phyloP scores from a whole-genome alignment of 805 yeast genomes.

The Ogataea methylovora region DNA sequence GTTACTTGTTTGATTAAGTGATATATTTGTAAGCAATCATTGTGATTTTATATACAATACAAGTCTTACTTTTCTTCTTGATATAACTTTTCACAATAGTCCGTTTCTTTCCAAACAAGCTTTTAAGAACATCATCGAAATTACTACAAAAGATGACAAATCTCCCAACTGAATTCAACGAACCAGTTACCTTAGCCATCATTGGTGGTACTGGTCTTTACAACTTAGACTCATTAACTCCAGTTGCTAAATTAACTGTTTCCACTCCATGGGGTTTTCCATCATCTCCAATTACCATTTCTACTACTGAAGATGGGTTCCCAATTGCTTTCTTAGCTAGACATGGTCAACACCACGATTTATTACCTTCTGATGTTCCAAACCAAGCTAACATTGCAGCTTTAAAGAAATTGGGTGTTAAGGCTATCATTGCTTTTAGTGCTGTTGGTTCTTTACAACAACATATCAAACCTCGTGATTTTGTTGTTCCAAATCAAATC shows the following conservation, averaged over 20 bases:
- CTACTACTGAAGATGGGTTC: slow-evolving; percentile 68
- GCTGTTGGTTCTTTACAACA: slow-evolving; percentile 94
- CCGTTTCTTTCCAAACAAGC: not conserved
- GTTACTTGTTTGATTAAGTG: no score
- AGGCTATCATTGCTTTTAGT: slow-evolving; percentile 82
- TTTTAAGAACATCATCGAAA: not conserved
- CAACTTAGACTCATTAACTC: slow-evolving; percentile 70
- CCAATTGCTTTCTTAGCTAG: slow-evolving; percentile 92
- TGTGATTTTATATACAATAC: no score
- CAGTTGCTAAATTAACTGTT: slow-evolving; percentile 76
- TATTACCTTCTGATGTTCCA: slow-evolving; percentile 89
- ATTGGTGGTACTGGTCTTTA: slow-evolving; percentile 99
- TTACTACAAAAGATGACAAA: not conserved
- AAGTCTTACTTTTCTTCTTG: no score
- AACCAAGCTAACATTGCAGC: slow-evolving; percentile 94
- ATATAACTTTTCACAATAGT: not conserved
- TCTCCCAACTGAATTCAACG: slow-evolving; percentile 45
- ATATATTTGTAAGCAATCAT: no score
- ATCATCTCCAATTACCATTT: slow-evolving; percentile 86
- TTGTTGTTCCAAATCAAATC: slow-evolving; percentile 92
- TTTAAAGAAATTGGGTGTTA: slow-evolving; percentile 78
- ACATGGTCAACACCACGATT: slow-evolving; percentile 88
- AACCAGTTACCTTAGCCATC: slow-evolving; percentile 74
- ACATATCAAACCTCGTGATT: slow-evolving; percentile 89
- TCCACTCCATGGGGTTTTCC: slow-evolving; percentile 98